Conservation (phyloP, 2,329 filamentous ascomycete genomes). For the Xylariaceae sp. region DNA sequence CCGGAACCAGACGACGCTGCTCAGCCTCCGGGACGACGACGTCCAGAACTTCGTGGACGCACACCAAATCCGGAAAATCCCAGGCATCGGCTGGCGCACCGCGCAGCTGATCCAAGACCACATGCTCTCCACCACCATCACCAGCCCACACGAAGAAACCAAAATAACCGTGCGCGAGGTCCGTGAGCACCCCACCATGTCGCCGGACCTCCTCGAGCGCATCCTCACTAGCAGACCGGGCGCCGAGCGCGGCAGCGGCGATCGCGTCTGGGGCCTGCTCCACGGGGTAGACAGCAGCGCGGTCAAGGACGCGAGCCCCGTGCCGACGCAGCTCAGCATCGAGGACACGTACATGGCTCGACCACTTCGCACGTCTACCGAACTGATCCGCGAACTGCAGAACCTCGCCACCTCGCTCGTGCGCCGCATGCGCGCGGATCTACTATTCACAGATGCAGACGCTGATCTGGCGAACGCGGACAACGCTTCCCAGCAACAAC, state of each 20-base stretch:
- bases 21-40: conserved; percentile 63
- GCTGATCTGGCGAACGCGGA: conserved; percentile 34
- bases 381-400: conserved; percentile 69
- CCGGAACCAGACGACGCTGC: conserved; percentile 79
- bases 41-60: conserved; percentile 71
- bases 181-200: conserved; percentile 64
- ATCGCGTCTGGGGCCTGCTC: conserved; percentile 74
- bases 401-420: conserved; percentile 71
- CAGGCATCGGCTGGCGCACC: conserved; percentile 83
- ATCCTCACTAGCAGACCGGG: conserved; percentile 75
- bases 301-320: conserved; percentile 69
- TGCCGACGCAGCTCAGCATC: conserved; percentile 89
- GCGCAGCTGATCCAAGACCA: conserved; percentile 67
- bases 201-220: conserved; percentile 65
- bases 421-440: conserved; percentile 76
- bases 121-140: conserved; percentile 44
- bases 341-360: conserved; percentile 82
- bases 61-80: conserved; percentile 78
- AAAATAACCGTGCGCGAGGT: conserved; percentile 67
- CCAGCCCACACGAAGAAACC: conserved; percentile 42
- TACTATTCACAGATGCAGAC: conserved; percentile 59
- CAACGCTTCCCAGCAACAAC: too few relatives aligned
- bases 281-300: conserved; percentile 78
- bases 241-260: conserved; percentile 70
- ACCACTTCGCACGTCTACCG: conserved; percentile 64